A percentile compares a stretch with the other conserved stretches of the same genome.
Conservation (phyloP, 2,329 filamentous ascomycete genomes). For the Sporothrix curviconia region DNA sequence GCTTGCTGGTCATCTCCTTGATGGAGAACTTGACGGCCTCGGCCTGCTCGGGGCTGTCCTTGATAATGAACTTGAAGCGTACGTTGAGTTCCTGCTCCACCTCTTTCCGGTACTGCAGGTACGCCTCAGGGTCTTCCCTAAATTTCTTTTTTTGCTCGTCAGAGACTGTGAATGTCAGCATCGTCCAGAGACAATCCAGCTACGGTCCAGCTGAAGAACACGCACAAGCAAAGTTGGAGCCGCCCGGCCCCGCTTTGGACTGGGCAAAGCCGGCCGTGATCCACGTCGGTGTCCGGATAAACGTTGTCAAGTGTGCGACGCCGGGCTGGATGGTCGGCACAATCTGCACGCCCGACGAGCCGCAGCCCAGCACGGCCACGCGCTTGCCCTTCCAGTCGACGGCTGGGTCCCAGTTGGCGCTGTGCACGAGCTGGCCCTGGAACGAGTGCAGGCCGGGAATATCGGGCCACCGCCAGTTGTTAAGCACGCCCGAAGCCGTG, state of each 20-base stretch:
- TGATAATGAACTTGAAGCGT: neutral
- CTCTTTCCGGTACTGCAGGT: constrained; percentile 1
- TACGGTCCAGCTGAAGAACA: too few relatives aligned
- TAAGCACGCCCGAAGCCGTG: constrained; percentile 19
- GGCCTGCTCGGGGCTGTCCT: neutral
- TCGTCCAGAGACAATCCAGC: too few relatives aligned
- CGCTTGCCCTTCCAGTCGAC: constrained; percentile 21
- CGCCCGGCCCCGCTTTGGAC: neutral
- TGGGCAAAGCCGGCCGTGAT: neutral
- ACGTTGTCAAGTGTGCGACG: neutral
- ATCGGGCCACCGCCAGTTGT: constrained; percentile 22
- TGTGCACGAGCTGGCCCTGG: constrained; percentile 25
- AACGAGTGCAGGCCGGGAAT: constrained; percentile 30
- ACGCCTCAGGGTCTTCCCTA: neutral
- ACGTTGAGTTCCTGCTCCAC: neutral
- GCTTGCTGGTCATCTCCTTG: constrained; percentile 26
- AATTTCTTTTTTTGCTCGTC: constrained; percentile 4
- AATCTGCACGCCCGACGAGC: constrained; percentile 27
- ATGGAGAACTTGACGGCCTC: constrained; percentile 5
- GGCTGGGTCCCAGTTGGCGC: constrained; percentile 23
- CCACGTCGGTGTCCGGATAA: neutral
- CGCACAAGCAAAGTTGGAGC: neutral
- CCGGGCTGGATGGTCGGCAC: constrained; percentile 20
- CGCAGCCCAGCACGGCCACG: constrained; percentile 28
- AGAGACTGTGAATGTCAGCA: too few relatives aligned